Evolutionary conservation across 176 grass and related monocot genomes (phyloP).

Genomic region (Urochloa ruziziensis): DNA sequence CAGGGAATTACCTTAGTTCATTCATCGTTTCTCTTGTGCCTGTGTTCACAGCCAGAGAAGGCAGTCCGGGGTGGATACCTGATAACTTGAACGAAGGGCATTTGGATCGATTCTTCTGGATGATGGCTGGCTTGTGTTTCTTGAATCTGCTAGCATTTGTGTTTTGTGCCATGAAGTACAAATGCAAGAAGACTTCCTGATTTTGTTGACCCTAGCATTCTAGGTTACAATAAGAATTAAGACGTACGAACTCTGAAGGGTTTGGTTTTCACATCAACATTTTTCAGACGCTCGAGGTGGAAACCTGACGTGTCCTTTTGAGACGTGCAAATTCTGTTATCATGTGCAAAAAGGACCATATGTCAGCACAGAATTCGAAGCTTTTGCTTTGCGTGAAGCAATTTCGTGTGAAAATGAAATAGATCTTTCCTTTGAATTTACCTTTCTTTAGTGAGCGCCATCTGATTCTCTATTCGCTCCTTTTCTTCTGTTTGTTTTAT

Average conservation of each 20-base stretch:
- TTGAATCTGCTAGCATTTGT: conserved; percentile 41
- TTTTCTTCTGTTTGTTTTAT: neutral
- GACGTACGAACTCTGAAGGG: neutral
- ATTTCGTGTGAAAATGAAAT: no score
- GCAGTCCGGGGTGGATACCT: conserved; percentile 27
- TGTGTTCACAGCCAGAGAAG: conserved; percentile 42
- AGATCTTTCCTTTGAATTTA: no score
- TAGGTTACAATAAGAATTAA: neutral
- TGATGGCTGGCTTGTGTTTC: conserved; percentile 42
- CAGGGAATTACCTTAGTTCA: conserved; percentile 57
- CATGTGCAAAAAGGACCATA: no score
- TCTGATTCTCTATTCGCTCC: no score
- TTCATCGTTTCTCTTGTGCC: conserved; percentile 51
- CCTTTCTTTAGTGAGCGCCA: no score
- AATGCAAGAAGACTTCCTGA: conserved; percentile 15
- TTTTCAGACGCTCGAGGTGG: neutral
- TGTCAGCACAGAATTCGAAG: neutral
- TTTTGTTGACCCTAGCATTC: neutral
- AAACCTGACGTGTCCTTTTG: neutral
- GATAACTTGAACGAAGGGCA: conserved; percentile 67
- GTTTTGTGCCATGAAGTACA: conserved; percentile 51
- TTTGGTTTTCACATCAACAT: neutral
- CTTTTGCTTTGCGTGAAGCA: no score
- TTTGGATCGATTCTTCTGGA: conserved; percentile 60
- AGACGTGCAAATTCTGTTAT: neutral